phyloP scores from a whole-genome alignment of 2,329 filamentous ascomycete species.

The Verticillium longisporum region DNA sequence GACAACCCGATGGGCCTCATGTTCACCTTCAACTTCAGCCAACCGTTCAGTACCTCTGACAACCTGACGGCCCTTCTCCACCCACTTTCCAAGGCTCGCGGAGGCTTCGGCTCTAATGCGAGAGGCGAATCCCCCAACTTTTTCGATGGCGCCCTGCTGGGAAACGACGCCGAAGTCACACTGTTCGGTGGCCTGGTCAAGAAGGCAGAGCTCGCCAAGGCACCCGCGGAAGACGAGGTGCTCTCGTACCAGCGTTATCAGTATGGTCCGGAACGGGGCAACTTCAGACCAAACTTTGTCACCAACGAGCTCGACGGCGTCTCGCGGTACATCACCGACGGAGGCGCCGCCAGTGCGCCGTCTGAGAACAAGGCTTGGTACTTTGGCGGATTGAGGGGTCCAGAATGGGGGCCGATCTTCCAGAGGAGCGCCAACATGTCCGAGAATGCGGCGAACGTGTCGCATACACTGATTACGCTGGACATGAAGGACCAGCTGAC shows the following conservation, averaged over 20 bases:
- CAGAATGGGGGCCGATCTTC: constrained; percentile 42
- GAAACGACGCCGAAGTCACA: constrained; percentile 56
- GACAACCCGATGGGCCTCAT: constrained; percentile 46
- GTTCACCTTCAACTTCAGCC: constrained; percentile 52
- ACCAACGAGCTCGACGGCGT: constrained; percentile 33
- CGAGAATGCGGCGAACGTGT: constrained; percentile 34
- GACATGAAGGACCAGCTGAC: constrained; percentile 46
- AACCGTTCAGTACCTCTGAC: constrained; percentile 41
- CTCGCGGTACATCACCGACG: constrained; percentile 58
- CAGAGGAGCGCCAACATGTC: constrained; percentile 22
- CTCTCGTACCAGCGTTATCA: constrained; percentile 45
- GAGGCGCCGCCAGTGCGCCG: constrained; percentile 56
- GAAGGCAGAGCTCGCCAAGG: constrained; percentile 23
- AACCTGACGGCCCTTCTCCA: constrained; percentile 49
- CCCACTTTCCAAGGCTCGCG: constrained; percentile 37
- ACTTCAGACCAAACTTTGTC: constrained; percentile 37
- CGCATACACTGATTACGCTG: constrained; percentile 52
- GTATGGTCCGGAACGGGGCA: constrained; percentile 30
- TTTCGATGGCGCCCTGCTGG: constrained; percentile 56
- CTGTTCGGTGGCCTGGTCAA: constrained; percentile 54
- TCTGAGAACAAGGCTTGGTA: constrained; percentile 69
- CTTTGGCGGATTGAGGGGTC: constrained; percentile 55
- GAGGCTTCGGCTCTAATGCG: constrained; percentile 35
- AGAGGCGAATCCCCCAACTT: constrained; percentile 51
- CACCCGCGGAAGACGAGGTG: constrained; percentile 35